Evolutionary conservation across 345 rosid genomes (phyloP).

Genomic region (Rhodomyrtus tomentosa): DNA sequence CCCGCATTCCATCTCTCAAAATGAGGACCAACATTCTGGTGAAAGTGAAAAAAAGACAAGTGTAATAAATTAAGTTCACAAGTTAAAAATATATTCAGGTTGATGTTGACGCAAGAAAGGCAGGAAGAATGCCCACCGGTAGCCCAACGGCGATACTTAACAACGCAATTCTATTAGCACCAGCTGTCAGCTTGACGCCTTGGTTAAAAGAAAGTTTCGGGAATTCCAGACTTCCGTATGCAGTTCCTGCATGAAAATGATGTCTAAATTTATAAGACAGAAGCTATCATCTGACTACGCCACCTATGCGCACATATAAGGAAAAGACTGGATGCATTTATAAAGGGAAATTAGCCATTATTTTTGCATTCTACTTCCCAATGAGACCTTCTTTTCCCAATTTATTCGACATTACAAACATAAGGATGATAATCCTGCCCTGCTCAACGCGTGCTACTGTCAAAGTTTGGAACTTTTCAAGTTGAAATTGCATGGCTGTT

Average conservation of each 20-base stretch:
- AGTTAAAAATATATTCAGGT: not conserved
- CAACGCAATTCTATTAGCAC: slow-evolving; percentile 69
- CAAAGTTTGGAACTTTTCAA: not conserved
- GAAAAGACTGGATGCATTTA: not conserved
- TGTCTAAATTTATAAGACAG: not conserved
- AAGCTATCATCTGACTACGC: not conserved
- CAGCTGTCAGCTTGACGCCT: slow-evolving; percentile 77
- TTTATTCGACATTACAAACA: not conserved
- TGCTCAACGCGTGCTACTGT: not conserved
- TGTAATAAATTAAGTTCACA: not conserved
- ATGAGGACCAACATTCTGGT: slow-evolving; percentile 95
- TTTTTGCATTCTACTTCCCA: not conserved
- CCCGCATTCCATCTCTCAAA: slow-evolving; percentile 99
- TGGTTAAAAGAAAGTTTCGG: slow-evolving; percentile 67
- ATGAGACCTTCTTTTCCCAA: not conserved
- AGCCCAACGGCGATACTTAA: slow-evolving; percentile 96
- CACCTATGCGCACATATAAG: not conserved
- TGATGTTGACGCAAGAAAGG: not conserved
- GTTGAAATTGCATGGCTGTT: not conserved
- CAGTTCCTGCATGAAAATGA: slow-evolving; percentile 41
- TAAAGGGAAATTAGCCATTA: not conserved
- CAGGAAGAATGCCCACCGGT: slow-evolving; percentile 49
- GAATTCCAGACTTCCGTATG: slow-evolving; percentile 81
- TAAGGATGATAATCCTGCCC: not conserved
- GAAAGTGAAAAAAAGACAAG: not conserved